These are phyloP conservation scores for Juglanconis oblonga DNA, from an alignment of 2,329 filamentous ascomycete species.

Conservation along the genomic window DNA sequence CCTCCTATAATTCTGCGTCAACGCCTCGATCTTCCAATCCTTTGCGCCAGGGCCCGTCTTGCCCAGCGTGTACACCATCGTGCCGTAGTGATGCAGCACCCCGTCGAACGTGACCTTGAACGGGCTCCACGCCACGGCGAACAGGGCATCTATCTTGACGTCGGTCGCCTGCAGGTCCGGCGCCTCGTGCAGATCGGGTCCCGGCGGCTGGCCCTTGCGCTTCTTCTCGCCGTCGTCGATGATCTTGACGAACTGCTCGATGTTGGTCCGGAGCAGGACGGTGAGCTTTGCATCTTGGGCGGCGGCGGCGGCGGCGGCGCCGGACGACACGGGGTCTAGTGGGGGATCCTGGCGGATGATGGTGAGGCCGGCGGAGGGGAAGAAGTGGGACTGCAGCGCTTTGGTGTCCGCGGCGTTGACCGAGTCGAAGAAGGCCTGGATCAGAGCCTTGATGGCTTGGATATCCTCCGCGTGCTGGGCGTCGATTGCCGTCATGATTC, in stretches of 20 bases:
- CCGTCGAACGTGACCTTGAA: slow-evolving; percentile 13
- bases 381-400: slow-evolving; percentile 7
- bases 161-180: slow-evolving; percentile 12
- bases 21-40: slow-evolving; percentile 11
- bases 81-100: slow-evolving; percentile 16
- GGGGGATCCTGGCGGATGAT: slow-evolving; percentile 17
- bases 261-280: slow-evolving; percentile 10
- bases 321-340: neutral
- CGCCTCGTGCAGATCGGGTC: slow-evolving; percentile 9
- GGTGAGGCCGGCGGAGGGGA: slow-evolving; percentile 9
- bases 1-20: slow-evolving; percentile 17
- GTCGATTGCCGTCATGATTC: slow-evolving; percentile 11
- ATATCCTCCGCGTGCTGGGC: slow-evolving; percentile 1
- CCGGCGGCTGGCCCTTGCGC: slow-evolving; percentile 5
- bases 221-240: slow-evolving; percentile 10
- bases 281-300: slow-evolving; percentile 1
- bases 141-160: slow-evolving; percentile 10
- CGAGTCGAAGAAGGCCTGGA: slow-evolving; percentile 16
- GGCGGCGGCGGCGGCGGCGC: no score
- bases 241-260: slow-evolving; percentile 14
- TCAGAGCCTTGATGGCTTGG: slow-evolving; percentile 15
- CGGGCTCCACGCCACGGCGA: slow-evolving; percentile 13
- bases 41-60: neutral
- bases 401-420: slow-evolving; percentile 16
- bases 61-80: slow-evolving; percentile 14